Base-by-base conservation (phyloP, 345 rosid species). In the Garcia nutans region DNA sequence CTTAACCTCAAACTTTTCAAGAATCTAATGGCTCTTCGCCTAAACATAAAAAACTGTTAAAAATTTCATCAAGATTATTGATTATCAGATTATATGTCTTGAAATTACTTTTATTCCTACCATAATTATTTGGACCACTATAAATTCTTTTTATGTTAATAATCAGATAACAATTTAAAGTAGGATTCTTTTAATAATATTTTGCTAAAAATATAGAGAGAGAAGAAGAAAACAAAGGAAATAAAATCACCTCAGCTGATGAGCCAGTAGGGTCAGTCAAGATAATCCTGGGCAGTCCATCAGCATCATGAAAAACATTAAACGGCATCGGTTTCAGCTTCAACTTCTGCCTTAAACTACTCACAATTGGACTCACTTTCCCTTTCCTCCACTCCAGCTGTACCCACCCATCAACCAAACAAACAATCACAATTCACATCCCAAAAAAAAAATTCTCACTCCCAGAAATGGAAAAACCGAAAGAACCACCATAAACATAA, bases 181-280 rank as follows among this genome's bases (percentile, higher is more conserved):
- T 20, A 49, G 56, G 12, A 50, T 3, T 0, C 59, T 56, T 10
- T 37, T 20, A 22, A 37, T 37, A 37, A 37, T 2, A 3, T 37
- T 37, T 37, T 37, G 41, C 41, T 37, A 37, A 6, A 19, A 20
- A 47, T 41, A 62, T n/a, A 52, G 58, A 54, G 42, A 52, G 16
- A 24, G n/a, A 57, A 44, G 67, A 68, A 70, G 76, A 57, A 55
- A 13, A 70, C 73, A 57, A 55, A 10, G 54, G 4, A 10, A 2
- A 8, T 8, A 42, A 16, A 65, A 37, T 52, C 37, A 94, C 98
- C 95, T 89, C 95, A 23, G 87, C 97, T 66, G 92, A 84, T 15
- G 97, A 92, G 52, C 98, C 98, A 68, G 90, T 75, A 60, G 93
- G 95, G 78, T 90, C 97, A 61, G 89, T 87, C 86, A 94, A 85